Conservation (phyloP, 2,329 filamentous ascomycete species). For the Hypoxylon rubiginosum region DNA sequence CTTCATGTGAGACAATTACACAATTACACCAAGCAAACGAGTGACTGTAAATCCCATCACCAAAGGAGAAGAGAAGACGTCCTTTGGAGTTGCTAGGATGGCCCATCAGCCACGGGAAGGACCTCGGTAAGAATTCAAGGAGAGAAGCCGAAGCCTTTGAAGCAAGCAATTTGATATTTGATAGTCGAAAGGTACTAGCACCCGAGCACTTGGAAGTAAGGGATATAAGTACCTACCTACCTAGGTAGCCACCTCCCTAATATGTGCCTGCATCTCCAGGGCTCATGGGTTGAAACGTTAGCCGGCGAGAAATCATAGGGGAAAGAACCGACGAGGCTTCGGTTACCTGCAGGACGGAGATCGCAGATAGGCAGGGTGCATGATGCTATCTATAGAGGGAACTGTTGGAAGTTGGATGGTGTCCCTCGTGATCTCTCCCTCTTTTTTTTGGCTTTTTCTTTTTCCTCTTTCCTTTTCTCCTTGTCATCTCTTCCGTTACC, state of each 20-base stretch:
- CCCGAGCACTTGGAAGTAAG: neutral
- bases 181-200: neutral
- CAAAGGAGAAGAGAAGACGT: conserved; percentile 1
- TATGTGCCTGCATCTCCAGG: conserved; percentile 1
- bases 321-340: conserved; percentile 13
- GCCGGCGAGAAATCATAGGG: neutral
- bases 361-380: conserved; percentile 17
- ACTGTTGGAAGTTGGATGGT: neutral
- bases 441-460: neutral
- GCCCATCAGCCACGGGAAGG: conserved; percentile 6
- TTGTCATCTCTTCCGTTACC: neutral
- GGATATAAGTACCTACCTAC: neutral
- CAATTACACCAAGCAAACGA: conserved; percentile 15
- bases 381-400: neutral
- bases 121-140: neutral
- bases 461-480: neutral
- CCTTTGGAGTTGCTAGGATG: conserved; percentile 6
- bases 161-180: neutral
- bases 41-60: conserved; percentile 13
- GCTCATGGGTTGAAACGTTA: neutral
- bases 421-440: neutral
- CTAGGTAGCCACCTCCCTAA: neutral
- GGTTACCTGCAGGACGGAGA: conserved; percentile 34
- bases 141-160: neutral
- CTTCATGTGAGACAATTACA: conserved; percentile 26